Conservation (phyloP, 1,284 basidiomycete species). For the Pseudozyma flocculosa region DNA sequence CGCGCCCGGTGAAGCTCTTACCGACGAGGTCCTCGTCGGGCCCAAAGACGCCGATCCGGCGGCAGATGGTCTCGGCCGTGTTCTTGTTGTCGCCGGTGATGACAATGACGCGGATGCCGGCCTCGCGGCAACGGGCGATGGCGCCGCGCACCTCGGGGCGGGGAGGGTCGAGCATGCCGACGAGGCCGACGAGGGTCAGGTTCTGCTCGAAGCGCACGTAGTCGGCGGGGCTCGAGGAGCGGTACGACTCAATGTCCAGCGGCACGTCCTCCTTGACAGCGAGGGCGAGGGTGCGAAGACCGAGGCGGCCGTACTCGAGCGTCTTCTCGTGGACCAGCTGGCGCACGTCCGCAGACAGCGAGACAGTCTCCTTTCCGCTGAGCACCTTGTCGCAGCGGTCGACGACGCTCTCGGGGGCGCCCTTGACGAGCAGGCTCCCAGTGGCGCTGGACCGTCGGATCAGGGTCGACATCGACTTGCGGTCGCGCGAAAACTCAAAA, state of each 20-base stretch:
- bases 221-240: slow-evolving; percentile 64
- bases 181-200: slow-evolving; percentile 88
- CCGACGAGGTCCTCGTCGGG: slow-evolving; percentile 63
- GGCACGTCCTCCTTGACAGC: slow-evolving; percentile 74
- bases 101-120: slow-evolving; percentile 93
- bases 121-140: slow-evolving; percentile 83
- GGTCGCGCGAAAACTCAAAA: slow-evolving; percentile 95
- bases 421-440: slow-evolving; percentile 76
- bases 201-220: slow-evolving; percentile 77
- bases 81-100: slow-evolving; percentile 99
- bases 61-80: slow-evolving; percentile 95
- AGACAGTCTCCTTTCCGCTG: slow-evolving; percentile 52
- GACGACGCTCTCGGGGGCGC: slow-evolving; percentile 90
- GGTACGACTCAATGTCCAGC: slow-evolving; percentile 67
- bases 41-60: slow-evolving; percentile 87
- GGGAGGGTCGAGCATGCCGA: slow-evolving; percentile 97
- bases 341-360: slow-evolving; percentile 65
- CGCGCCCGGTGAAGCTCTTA: slow-evolving; percentile 91
- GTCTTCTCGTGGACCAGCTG: slow-evolving; percentile 68
- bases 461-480: slow-evolving; percentile 98
- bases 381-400: slow-evolving; percentile 80
- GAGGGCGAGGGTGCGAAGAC: slow-evolving; percentile 86
- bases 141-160: slow-evolving; percentile 87
- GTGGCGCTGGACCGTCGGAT: slow-evolving; percentile 64
- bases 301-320: slow-evolving; percentile 72